A percentile compares a stretch with the other conserved stretches of the same genome.
Conservation (phyloP, 1,284 basidiomycete species). For the Marasmius tenuissimus region DNA sequence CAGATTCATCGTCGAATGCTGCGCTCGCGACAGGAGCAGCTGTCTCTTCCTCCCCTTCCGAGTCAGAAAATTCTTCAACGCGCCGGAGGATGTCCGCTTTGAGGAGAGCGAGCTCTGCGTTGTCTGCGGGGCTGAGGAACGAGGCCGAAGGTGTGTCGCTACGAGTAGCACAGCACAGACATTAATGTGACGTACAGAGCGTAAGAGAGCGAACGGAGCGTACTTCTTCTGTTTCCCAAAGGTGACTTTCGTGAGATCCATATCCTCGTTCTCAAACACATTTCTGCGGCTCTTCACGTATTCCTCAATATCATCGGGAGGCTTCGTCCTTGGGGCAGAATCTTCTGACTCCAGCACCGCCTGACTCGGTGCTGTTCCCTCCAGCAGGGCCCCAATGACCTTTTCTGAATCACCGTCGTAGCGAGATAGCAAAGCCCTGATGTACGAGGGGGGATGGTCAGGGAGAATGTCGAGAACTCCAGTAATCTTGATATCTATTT, state of each 20-base stretch:
- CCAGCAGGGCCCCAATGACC: constrained; percentile 68
- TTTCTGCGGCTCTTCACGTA: constrained; percentile 59
- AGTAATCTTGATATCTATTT: constrained; percentile 55
- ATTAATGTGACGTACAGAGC: too few relatives aligned
- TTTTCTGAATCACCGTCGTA: constrained; percentile 55
- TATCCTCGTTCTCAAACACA: constrained; percentile 67
- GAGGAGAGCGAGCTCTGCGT: neutral
- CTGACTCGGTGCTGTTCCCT: constrained; percentile 59
- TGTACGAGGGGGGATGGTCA: constrained; percentile 51
- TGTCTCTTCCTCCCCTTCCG: constrained; percentile 35
- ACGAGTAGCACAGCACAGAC: too few relatives aligned
- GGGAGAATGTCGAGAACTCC: constrained; percentile 76
- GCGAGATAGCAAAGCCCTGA: constrained; percentile 55
- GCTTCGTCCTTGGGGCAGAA: constrained; percentile 1
- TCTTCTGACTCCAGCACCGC: constrained; percentile 31
- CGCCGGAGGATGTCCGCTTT: constrained; percentile 1
- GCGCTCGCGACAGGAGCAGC: constrained; percentile 23
- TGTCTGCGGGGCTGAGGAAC: neutral
- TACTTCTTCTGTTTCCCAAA: constrained; percentile 69
- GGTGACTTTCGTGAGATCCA: constrained; percentile 62
- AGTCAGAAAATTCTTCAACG: constrained; percentile 17
- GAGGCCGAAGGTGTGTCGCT: neutral
- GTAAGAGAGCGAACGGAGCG: constrained; percentile 18
- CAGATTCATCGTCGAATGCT: neutral
- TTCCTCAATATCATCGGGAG: constrained; percentile 24